These are phyloP conservation scores for Phenoliferia sp. DNA, from an alignment of 1,284 basidiomycete species.

Conservation along the genomic window DNA sequence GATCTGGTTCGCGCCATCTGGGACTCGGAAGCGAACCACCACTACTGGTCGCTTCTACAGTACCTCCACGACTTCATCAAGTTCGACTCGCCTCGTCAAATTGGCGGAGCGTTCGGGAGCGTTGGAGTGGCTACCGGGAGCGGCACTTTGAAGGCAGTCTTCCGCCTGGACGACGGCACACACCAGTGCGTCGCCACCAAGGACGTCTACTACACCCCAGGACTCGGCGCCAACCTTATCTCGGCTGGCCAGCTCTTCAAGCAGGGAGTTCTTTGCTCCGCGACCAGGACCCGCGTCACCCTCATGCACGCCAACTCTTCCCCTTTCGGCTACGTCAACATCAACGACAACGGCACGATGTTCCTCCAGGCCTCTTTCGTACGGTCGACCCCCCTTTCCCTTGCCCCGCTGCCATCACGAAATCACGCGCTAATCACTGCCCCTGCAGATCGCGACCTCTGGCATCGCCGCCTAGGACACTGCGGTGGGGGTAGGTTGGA, in stretches of 20 bases:
- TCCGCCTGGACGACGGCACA: neutral
- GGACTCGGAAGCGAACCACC: too few relatives aligned
- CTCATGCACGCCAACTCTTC: neutral
- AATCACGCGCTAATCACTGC: neutral
- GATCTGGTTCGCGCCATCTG: too few relatives aligned
- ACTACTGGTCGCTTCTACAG: too few relatives aligned
- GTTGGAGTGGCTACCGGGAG: too few relatives aligned
- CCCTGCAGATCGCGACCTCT: neutral
- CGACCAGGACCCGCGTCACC: neutral
- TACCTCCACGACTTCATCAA: too few relatives aligned
- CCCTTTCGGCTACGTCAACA: neutral
- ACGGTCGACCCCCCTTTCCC: too few relatives aligned
- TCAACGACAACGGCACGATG: neutral
- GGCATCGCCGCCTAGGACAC: neutral
- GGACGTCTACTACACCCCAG: neutral
- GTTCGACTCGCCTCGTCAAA: too few relatives aligned
- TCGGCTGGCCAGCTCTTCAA: neutral
- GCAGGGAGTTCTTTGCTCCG: neutral
- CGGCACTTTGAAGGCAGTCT: too few relatives aligned
- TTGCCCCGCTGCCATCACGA: neutral
- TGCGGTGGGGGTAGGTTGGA: neutral
- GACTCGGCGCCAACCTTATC: slow-evolving; percentile 1
- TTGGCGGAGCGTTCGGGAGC: too few relatives aligned
- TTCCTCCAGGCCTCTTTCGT: neutral
- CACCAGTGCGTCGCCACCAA: neutral